Evolutionary conservation across 371 early-diverging fungal genomes (phyloP), one percentile per base, ranked within the genome.

Genomic region (Actinomortierella wolfii): DNA sequence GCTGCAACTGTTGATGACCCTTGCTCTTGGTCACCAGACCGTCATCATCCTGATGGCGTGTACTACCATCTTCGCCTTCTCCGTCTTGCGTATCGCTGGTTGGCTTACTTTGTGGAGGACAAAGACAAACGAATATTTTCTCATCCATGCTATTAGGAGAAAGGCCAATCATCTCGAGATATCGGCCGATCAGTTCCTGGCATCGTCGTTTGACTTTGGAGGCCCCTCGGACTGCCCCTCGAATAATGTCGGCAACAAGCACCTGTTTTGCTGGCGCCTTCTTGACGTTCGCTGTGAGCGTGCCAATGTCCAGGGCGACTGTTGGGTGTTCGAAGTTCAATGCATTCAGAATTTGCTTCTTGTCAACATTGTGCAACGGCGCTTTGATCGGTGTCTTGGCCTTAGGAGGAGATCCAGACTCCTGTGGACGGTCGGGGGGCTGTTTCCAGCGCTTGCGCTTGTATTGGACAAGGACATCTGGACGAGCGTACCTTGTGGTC

Each of bases 291-390:
- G 11, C 21, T 15, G n/a, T 18, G 6, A 59, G 47, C 24, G 13
- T 2, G 24, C 28, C 54, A 14, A 59, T 24, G 40, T 53, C 47
- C 39, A 59, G 47, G 13, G 47, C 53, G 60, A 59, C 54, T 9
- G 53, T 59, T n/a, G 60, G 60, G 41, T 59, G 60, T 34, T 59
- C 60, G 17, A 15, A 53, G 26, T 9, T 18, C 41, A 59, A 17
- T 2, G 28, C 60, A 23, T 52, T 23, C 34, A 59, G 7, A 14
- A 52, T 52, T 49, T 52, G 47, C 46, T 52, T 59, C n/a, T 53
- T 51, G 25, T 34, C 53, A 34, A 59, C 28, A 24, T 45, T 26
- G 39, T 28, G 17, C 24, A 59, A 52, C 53, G 51, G 34, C 15
- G 45, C 8, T 47, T 59, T 51, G 46, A 52, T 39, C 29, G 51